Base-by-base conservation (phyloP, 2,329 filamentous ascomycete genomes). In the Fusarium sp. region DNA sequence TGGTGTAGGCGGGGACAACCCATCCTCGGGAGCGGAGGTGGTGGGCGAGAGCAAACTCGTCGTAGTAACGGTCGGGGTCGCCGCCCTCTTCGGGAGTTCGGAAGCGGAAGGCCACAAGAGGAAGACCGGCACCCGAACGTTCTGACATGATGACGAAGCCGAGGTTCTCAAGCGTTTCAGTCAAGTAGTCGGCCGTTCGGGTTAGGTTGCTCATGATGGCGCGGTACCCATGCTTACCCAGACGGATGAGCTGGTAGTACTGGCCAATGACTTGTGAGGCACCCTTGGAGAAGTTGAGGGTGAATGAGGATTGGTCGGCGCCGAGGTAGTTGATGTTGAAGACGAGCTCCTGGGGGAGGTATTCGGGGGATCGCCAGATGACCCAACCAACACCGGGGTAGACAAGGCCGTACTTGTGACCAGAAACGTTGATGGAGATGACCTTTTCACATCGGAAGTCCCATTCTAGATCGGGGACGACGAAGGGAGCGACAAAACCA, bases 251-350 rank as follows among this genome's bases (percentile, higher is more conserved):
- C 85, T 98, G 95, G 86, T 98, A 98, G 86, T 98, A 98, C 84
- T 98, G 96, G 31, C 94, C 96, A 71, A 98, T 97, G 79, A 98
- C 94, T 81, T 98, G 95, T 7, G 93, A 94, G 14, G 96, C 96
- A 66, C 95, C 95, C 83, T 98, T 97, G 80, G 94, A 97, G 87
- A 98, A 98, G 88, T 98, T 98, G 69, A 98, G 91, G 0, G 96
- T 98, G 85, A 98, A 98, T 4, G 94, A 98, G 3, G 95, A 93
- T 82, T 98, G 96, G 80, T 98, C 94, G 13, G 96, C 95, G 59
- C 96, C 96, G 7, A 98, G 92, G 85, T 98, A 98, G 89, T 98
- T 98, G 89, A 98, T 98, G 88, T 98, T 98, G 90, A 98, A 98
- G 78, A 98, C 94, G 24, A 98, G 91, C 79, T 98, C 95, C 80